Percentiles rank a stretch among this genome's conserved stretches.
phyloP scores from a whole-genome alignment of 2,329 filamentous ascomycete genomes.

The Mycosphaerella sp. region DNA sequence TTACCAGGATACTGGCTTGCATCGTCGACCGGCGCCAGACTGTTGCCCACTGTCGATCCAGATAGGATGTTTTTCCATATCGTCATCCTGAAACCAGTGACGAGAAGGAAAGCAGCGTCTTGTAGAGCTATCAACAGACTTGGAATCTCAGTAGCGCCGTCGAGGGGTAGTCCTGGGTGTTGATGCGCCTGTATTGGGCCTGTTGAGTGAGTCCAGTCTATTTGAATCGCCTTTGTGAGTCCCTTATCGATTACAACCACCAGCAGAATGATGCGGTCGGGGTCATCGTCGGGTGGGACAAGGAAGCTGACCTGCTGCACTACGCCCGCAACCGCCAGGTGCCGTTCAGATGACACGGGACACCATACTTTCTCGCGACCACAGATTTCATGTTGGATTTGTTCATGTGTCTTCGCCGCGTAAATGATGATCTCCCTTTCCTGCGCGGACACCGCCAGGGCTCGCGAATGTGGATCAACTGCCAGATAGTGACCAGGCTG shows the following conservation, averaged over 20 bases:
- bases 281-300: constrained; percentile 59
- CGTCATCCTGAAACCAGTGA: constrained; percentile 34
- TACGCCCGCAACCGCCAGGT: constrained; percentile 54
- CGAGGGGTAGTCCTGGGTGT: constrained; percentile 25
- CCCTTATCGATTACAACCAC: constrained; percentile 48
- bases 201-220: constrained; percentile 30
- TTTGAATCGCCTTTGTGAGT: constrained; percentile 36
- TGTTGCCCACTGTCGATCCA: constrained; percentile 28
- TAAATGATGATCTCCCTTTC: constrained; percentile 66
- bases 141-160: constrained; percentile 24
- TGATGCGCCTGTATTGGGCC: constrained; percentile 20
- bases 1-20: constrained; percentile 19
- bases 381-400: constrained; percentile 48
- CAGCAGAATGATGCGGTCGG: constrained; percentile 68
- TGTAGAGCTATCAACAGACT: constrained; percentile 38
- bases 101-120: constrained; percentile 38
- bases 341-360: constrained; percentile 53
- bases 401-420: constrained; percentile 54
- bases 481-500: constrained; percentile 61
- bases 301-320: constrained; percentile 86
- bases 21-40: constrained; percentile 8
- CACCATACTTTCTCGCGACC: constrained; percentile 41
- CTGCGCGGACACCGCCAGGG: constrained; percentile 62
- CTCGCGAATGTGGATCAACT: constrained; percentile 64
- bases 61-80: constrained; percentile 38